Evolutionary conservation across 768 basidiomycete species (phyloP).

Genomic region (Lentinula aciculospora): DNA sequence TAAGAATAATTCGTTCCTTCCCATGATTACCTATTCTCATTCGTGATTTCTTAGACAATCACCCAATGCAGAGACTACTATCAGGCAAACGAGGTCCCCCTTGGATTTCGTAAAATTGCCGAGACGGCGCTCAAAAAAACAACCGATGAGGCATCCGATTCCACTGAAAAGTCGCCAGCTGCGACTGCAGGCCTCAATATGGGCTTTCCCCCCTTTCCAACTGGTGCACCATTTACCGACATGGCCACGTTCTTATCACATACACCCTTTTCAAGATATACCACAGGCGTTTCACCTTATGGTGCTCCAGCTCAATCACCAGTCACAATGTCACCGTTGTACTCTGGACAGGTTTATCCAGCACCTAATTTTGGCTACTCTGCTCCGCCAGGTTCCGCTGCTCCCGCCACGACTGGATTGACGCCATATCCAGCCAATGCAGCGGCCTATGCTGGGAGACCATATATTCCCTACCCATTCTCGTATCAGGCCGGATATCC

Average conservation of each 20-base stretch:
- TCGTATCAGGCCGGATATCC: slow-evolving; percentile 2
- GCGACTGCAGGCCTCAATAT: not conserved
- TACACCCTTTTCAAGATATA: slow-evolving; percentile 3
- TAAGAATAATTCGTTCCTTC: slow-evolving; percentile 17
- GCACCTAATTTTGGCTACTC: not conserved
- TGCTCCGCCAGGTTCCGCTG: not conserved
- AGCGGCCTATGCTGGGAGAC: not conserved
- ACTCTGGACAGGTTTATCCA: not conserved
- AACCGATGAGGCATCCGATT: not conserved
- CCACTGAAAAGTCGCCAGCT: not conserved
- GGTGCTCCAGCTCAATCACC: not conserved
- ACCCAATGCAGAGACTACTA: slow-evolving; percentile 50
- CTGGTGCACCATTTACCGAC: not conserved
- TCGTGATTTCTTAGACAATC: slow-evolving; percentile 6
- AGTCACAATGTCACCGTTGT: not conserved
- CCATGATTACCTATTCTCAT: not conserved
- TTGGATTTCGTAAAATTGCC: slow-evolving; percentile 35
- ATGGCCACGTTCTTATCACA: slow-evolving; percentile 1
- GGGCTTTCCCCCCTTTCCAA: not conserved
- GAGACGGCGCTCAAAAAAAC: slow-evolving; percentile 13
- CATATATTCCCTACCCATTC: slow-evolving; percentile 1
- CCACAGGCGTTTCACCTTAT: slow-evolving; percentile 5
- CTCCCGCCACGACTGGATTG: not conserved
- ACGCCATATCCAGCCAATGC: not conserved
- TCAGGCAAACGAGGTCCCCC: slow-evolving; percentile 32